Evolutionary conservation across 1,284 basidiomycete species (phyloP), one percentile per base, ranked within the genome.

Genomic region (Malassezia yamatoensis): DNA sequence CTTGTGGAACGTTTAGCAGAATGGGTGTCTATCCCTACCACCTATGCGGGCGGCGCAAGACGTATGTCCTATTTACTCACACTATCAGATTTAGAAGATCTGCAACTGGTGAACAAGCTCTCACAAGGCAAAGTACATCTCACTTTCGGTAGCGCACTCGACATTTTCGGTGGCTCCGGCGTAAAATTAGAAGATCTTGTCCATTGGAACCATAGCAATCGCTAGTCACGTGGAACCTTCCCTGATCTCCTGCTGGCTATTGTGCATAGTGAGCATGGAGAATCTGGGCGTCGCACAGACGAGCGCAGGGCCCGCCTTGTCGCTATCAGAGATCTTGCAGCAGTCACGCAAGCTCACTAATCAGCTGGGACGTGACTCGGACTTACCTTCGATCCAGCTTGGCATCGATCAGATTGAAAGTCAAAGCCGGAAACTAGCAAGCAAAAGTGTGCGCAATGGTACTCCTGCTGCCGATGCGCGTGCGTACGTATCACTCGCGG

Each of bases 31-130:
- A 87, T 96, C 63, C 90, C 90, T 0, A 89, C 88, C 1, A 98
- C 94, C 4, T 99, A 98, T 75, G 94, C 94, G 0, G 94, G 94
- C 1, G 94, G 94, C 8, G 94, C 94, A 2, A 87, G 85, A 79
- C 82, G 89, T 88, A 66, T 51, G 78, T 66, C n/a, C 16, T 21
- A 12, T 32, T 32, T 11, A n/a, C 42, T 46, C 13, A 46, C 16
- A 5, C 15, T 21, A 10, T 16, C 63, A 91, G 90, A 86, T 60
- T 78, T 94, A 42, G 80, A 81, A 7, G 94, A 99, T 75, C 80
- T 99, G 10, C 81, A 82, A 42, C 80, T 90, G 2, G 91, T 99
- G 3, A 80, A 96, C 65, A 75, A 76, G 9, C 80, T 96, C 7
- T 93, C 89, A 0, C 72, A 76, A 15, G 94, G 94, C 15, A 85